These are phyloP conservation scores for Aspergillus thermomutatus DNA, from an alignment of 2,329 filamentous ascomycete species.

Conservation along the genomic window DNA sequence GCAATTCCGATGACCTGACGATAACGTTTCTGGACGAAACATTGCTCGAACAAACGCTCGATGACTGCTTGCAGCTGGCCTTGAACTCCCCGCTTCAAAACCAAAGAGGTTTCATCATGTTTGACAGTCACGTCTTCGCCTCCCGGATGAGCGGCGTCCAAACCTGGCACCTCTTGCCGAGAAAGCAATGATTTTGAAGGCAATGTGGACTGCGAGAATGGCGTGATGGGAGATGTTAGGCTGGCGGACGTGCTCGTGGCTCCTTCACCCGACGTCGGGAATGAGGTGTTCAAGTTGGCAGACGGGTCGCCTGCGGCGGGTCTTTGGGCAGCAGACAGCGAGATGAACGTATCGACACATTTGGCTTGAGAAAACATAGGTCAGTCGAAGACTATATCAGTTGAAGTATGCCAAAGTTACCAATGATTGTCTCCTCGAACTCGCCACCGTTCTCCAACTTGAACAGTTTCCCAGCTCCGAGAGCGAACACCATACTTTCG, in stretches of 20 bases:
- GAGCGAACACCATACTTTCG: slow-evolving; percentile 97
- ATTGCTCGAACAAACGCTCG: slow-evolving; percentile 85
- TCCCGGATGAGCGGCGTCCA: slow-evolving; percentile 54
- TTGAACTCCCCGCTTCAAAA: slow-evolving; percentile 70
- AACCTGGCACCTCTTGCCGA: slow-evolving; percentile 64
- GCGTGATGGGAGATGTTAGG: slow-evolving; percentile 83
- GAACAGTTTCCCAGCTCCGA: slow-evolving; percentile 92
- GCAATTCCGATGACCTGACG: slow-evolving; percentile 96
- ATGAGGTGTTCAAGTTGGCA: slow-evolving; percentile 76
- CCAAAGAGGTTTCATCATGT: slow-evolving; percentile 58
- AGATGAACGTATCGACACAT: slow-evolving; percentile 97
- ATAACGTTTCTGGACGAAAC: slow-evolving; percentile 80
- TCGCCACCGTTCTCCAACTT: slow-evolving; percentile 87
- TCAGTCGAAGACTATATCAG: neutral
- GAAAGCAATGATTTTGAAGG: slow-evolving; percentile 95
- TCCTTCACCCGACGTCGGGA: slow-evolving; percentile 64
- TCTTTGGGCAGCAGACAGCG: slow-evolving; percentile 62
- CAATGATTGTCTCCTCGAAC: slow-evolving; percentile 98
- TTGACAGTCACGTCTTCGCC: slow-evolving; percentile 55
- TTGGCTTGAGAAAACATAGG: slow-evolving; percentile 55
- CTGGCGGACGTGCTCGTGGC: slow-evolving; percentile 62
- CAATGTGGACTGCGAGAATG: slow-evolving; percentile 89
- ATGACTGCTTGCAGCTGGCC: slow-evolving; percentile 79
- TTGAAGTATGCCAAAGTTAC: slow-evolving; percentile 37
- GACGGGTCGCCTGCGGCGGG: slow-evolving; percentile 51